Evolutionary conservation across 371 early-diverging fungal species (phyloP).

Genomic region (Mortierella sp.): DNA sequence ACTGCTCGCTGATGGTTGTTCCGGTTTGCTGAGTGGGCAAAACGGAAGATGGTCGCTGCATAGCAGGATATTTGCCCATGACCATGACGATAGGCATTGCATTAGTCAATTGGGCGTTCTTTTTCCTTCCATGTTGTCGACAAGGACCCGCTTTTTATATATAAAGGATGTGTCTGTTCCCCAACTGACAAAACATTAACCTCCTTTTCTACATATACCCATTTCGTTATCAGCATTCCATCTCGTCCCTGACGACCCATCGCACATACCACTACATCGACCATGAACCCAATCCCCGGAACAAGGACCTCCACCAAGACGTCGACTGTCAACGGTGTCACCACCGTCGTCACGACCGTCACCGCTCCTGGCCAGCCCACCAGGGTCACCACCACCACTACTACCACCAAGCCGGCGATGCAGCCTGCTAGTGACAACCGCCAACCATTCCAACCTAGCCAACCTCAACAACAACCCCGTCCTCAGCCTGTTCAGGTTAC

Average conservation of each 20-base stretch:
- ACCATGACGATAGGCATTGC: background rate
- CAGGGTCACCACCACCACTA: conserved; percentile 40
- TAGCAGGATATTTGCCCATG: background rate
- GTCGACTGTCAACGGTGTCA: conserved; percentile 48
- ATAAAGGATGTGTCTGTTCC: conserved; percentile 8
- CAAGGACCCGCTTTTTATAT: background rate
- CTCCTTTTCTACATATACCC: conserved; percentile 3
- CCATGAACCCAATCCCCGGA: conserved; percentile 48
- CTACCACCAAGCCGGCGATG: conserved; percentile 38
- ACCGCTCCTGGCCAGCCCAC: conserved; percentile 52
- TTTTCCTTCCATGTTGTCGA: background rate
- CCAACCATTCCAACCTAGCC: conserved; percentile 15
- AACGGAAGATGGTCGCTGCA: background rate
- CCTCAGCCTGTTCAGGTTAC: conserved; percentile 17
- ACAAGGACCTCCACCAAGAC: conserved; percentile 54
- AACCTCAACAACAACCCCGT: conserved; percentile 47
- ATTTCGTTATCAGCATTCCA: background rate
- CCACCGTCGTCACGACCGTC: conserved; percentile 51
- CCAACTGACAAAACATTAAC: background rate
- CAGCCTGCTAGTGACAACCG: conserved; percentile 17
- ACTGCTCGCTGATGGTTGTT: background rate
- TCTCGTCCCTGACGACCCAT: background rate
- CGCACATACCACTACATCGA: background rate
- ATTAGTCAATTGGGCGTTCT: conserved; percentile 9
- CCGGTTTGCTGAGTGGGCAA: background rate